Evolutionary conservation across 2,329 filamentous ascomycete species (phyloP), one percentile per base, ranked within the genome.

Genomic region (Thermochaetoides dissita): DNA sequence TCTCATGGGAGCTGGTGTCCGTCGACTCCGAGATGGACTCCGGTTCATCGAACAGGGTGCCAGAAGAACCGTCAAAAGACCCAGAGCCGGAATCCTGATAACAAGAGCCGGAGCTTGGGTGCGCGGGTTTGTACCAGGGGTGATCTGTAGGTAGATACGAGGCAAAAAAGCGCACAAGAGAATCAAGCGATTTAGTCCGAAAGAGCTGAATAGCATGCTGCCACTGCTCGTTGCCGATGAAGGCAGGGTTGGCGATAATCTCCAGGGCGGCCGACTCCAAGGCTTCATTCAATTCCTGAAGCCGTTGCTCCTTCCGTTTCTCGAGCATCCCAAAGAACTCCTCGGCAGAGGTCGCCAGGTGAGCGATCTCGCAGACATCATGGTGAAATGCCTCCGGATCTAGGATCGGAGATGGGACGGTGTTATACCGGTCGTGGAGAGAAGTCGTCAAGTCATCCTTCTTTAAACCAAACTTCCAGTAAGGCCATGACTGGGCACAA

Each of bases 391-490:
- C 72, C 47, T 74, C 69, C 49, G 71, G 68, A 57, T 77, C 73
- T 53, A 75, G 72, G 30, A 77, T 67, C 37, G 67, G 62, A 40
- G 68, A 69, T 39, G 68, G 60, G 41, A 76, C 61, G 38, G 73
- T 76, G 59, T 77, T 77, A 60, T 75, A 77, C 55, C 70, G 67
- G 49, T 74, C 68, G 52, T 76, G 71, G 9, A 77, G 67, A 40
- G 66, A 71, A 41, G 68, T 70, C 55, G 69, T 69, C 58, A 76
- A 68, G 53, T 75, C 72, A 43, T 69, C 66, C 55, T 66, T 67
- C 64, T 72, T 74, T 67, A 76, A 67, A 54, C 71, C 72, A 63
- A 76, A 77, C 58, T 76, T 76, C 72, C 73, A 77, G 52, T 68
- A 67, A 36, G 73, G 73, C 73, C 73, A 77, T 51, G 65, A 62